Conservation (phyloP, 352 stramenopile genomes). For the Thalassiosira gravida region DNA sequence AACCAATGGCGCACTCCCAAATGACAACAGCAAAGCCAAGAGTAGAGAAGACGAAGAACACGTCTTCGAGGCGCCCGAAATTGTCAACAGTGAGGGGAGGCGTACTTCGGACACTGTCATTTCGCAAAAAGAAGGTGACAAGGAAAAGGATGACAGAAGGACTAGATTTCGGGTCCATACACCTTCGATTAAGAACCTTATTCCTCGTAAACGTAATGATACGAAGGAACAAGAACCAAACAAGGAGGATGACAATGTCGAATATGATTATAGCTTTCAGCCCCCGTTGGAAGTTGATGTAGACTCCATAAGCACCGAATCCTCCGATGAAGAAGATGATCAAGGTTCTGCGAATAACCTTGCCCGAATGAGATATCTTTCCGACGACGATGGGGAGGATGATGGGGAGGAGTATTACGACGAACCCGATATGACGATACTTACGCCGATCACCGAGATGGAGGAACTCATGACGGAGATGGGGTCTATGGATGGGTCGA, state of each 20-base stretch:
- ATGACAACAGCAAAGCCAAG: neutral
- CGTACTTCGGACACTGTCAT: too few relatives aligned
- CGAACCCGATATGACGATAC: conserved; percentile 23
- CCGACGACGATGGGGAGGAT: conserved; percentile 1
- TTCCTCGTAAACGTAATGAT: neutral
- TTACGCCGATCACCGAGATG: conserved; percentile 36
- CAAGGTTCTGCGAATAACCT: neutral
- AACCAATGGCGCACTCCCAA: neutral
- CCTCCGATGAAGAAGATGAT: conserved; percentile 8
- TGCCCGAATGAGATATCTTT: neutral
- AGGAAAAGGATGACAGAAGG: neutral
- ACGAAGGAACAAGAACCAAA: neutral
- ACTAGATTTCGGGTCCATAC: neutral
- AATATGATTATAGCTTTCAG: too few relatives aligned
- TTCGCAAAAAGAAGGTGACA: neutral
- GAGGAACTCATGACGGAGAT: too few relatives aligned
- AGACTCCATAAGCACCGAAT: conserved; percentile 5
- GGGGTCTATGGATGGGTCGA: neutral
- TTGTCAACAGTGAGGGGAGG: conserved; percentile 9
- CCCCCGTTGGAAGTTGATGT: neutral
- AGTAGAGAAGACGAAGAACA: conserved; percentile 7
- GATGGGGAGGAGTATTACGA: conserved; percentile 12
- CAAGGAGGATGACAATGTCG: neutral
- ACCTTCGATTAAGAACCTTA: neutral
- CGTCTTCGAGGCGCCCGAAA: conserved; percentile 29